Evolutionary conservation across 179 eudicot species (phyloP), one percentile per base, ranked within the genome.

Genomic region (Actinidia arguta): DNA sequence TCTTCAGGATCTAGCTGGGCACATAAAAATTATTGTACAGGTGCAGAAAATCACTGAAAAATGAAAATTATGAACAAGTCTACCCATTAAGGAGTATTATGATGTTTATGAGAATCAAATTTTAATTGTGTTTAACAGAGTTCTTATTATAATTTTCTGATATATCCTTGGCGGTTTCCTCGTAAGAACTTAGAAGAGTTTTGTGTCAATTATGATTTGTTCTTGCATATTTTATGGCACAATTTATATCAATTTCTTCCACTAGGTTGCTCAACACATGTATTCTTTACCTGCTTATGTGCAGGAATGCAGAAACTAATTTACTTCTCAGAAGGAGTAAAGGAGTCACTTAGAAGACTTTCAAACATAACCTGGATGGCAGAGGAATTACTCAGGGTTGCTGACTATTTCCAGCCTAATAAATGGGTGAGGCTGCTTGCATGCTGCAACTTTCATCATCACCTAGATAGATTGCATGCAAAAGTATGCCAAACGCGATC

Each of bases 321-420:
- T n/a, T 73, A 88, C 78, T 85, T 89, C 79, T 91, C 92, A 47
- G 93, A 91, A 83, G 92, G 90, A 73, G 93, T 91, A 56, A 74
- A 85, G 81, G 93, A 91, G 83, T 91, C 93, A 61, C 87, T 91
- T 25, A 85, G 93, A 82, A 86, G 93, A 58, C 87, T 91, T 39
- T 87, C 93, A 12, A 81, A 67, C 46, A 74, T 86, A 8, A 85
- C 90, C 51, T 91, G 93, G 93, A 89, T 91, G 89, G 93, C 93
- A 44, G 92, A 89, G 78, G 93, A 91, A 80, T 79, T 91, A 82
- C 87, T 89, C 8, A 88, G 88, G 75, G 93, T 91, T 66, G 92
- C 92, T 70, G 89, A 91, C 73, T 89, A 87, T 82, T 80, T 87
- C 81, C 89, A 78, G 80, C 93, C 92, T 10, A 88, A 89, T 82